Evolutionary conservation across 2,329 filamentous ascomycete species (phyloP), one percentile per base, ranked within the genome.

Genomic region (Penicillium italicum): DNA sequence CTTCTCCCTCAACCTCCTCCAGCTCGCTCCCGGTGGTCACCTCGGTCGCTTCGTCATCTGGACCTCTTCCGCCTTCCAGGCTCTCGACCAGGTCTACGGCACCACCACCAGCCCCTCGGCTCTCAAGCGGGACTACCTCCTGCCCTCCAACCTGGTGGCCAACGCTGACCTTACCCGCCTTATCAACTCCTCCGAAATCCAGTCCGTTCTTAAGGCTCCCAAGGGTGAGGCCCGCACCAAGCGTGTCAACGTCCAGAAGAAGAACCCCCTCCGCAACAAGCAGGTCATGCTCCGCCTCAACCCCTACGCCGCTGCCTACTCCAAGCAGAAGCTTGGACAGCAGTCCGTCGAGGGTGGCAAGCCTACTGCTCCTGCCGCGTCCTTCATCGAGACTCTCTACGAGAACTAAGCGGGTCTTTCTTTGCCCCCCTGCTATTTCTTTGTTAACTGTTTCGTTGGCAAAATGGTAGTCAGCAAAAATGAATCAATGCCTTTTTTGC

Each of bases 221-320:
- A 94, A 92, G 85, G 94, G 94, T 71, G 86, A 88, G 69, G 86
- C 91, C 74, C 80, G 86, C 75, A 95, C 91, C 80, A 97, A 97
- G 87, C 90, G 94, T 75, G 81, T 83, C 68, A 81, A 84, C 74
- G 91, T 96, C 68, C 93, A 97, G 86, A 99, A 99, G 91, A 97
- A 97, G 92, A 99, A 99, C 86, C 94, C 94, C 74, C 91, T 99
- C 69, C 85, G 84, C 81, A 99, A 99, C 89, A 96, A 91, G 87
- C 94, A 97, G 85, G 89, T 99, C 68, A 86, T 97, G 80, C 89
- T 99, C 76, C 89, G 94, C 73, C 89, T 99, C 79, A 99, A 99
- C 88, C 94, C 94, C 64, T 99, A 99, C 81, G 93, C 94, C 69
- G 83, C 88, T 70, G 87, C 90, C 62, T 99, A 95, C 81, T 82